These are phyloP conservation scores for Cercospora sp. DNA, from an alignment of 2,329 filamentous ascomycete genomes.

Conservation along the genomic window DNA sequence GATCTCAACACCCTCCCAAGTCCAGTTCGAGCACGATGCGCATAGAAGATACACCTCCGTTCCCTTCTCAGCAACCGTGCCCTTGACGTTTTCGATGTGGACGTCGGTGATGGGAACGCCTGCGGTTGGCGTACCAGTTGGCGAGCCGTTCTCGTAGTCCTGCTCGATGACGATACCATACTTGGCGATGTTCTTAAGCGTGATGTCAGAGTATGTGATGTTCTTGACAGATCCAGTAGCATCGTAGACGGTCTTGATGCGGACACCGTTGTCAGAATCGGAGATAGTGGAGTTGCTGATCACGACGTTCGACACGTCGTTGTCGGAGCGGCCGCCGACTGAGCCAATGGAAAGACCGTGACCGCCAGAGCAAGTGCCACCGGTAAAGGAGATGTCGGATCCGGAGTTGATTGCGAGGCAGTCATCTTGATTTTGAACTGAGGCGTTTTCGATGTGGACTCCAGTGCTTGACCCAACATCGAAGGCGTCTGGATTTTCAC, in stretches of 20 bases:
- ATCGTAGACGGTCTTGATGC: conserved; percentile 56
- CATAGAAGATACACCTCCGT: conserved; percentile 56
- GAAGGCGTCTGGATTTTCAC: conserved; percentile 35
- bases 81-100: conserved; percentile 47
- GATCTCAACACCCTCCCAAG: conserved; percentile 52
- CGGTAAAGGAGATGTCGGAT: conserved; percentile 32
- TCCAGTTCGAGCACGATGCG: conserved; percentile 55
- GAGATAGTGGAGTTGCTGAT: conserved; percentile 52
- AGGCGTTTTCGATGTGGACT: conserved; percentile 33
- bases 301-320: conserved; percentile 54
- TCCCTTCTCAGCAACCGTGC: conserved; percentile 43
- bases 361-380: conserved; percentile 30
- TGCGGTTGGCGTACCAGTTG: conserved; percentile 48
- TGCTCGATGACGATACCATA: conserved; percentile 62
- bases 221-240: conserved; percentile 54
- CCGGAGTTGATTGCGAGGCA: conserved; percentile 36
- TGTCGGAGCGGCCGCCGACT: conserved; percentile 55
- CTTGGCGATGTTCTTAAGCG: conserved; percentile 51
- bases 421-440: conserved; percentile 40
- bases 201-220: conserved; percentile 57
- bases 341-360: conserved; percentile 39
- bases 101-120: conserved; percentile 58
- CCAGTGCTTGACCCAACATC: conserved; percentile 38
- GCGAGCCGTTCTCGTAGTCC: conserved; percentile 54
- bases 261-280: conserved; percentile 57